These are phyloP conservation scores for Monoraphidium neglectum DNA, from an alignment of 139 green algal species.

Conservation along the genomic window DNA sequence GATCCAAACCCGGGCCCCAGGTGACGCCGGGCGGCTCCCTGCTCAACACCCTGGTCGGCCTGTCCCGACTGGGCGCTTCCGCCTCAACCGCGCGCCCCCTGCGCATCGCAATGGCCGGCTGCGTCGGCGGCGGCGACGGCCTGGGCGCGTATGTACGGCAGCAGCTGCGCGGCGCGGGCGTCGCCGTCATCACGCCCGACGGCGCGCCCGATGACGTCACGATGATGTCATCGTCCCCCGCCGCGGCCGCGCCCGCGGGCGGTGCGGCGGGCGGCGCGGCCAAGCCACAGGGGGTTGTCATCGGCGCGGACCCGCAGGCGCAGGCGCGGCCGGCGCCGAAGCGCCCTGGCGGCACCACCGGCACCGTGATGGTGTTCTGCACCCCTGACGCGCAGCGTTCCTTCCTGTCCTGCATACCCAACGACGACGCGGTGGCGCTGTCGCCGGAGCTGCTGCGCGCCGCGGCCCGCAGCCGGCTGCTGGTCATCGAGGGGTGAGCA, in stretches of 20 bases:
- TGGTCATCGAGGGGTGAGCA: slow-evolving; percentile 81
- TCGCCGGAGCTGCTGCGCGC: slow-evolving; percentile 26
- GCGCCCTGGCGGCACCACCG: slow-evolving; percentile 50
- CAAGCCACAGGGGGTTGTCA: too few relatives aligned
- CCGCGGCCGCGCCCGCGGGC: not conserved
- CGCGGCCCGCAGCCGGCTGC: slow-evolving; percentile 14
- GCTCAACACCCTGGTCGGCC: slow-evolving; percentile 88
- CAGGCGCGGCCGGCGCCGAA: slow-evolving; percentile 35
- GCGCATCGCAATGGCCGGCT: slow-evolving; percentile 72
- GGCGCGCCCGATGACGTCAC: slow-evolving; percentile 10
- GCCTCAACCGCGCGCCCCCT: slow-evolving; percentile 22
- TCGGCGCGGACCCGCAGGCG: slow-evolving; percentile 58
- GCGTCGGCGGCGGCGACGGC: slow-evolving; percentile 61
- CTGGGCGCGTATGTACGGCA: slow-evolving; percentile 71
- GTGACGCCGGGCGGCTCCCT: slow-evolving; percentile 85
- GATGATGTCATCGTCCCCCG: not conserved
- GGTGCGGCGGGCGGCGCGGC: too few relatives aligned
- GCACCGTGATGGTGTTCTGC: slow-evolving; percentile 90
- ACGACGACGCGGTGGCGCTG: slow-evolving; percentile 38
- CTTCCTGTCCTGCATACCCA: slow-evolving; percentile 84
- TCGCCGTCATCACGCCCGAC: slow-evolving; percentile 55
- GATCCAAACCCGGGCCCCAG: slow-evolving; percentile 31
- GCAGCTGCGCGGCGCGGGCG: slow-evolving; percentile 66
- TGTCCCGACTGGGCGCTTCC: slow-evolving; percentile 61
- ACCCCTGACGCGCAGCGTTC: slow-evolving; percentile 90